Base-by-base conservation (phyloP, 2,329 filamentous ascomycete species). In the Aspergillus phoenicis region DNA sequence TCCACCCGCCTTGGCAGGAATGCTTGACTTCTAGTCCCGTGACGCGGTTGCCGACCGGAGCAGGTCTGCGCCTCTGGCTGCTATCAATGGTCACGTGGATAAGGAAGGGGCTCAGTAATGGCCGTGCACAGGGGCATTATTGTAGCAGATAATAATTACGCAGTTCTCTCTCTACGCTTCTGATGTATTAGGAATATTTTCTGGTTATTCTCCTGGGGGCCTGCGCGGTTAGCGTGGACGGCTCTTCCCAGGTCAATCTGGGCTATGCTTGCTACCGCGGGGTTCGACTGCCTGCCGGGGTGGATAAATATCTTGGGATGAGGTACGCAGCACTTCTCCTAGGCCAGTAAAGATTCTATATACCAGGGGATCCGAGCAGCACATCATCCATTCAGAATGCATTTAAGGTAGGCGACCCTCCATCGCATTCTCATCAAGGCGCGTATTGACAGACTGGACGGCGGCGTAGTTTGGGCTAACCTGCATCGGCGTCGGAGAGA, bases 271-370 rank as follows among this genome's bases (percentile, higher is more conserved):
- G 79, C 28, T 91, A 91, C 68, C 73, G 80, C 53, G 89, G 89
- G 8, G 74, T 77, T 2, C 67, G 77, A 1, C 76, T 82, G 1
- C 62, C 70, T 1, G 83, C 83, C 64, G 87, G 86, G 1, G 77
- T 91, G 41, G 85, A 83, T 3, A 81, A 88, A 71, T 92, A 88
- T 87, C 81, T 90, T 7, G 89, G 89, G 0, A 84, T 93, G 62
- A 83, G 88, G 49, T 93, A 86, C 75, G 89, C 89, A 0, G 85
- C 87, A 2, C 80, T 89, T 3, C 89, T 89, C 0, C 56, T 88
- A 1, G 87, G 85, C 2, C 66, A 84, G 7, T 68, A 89, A 56
- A 81, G 89, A 39, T 92, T 91, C 66, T 77, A 80, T 56, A 84
- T 85, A 11, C 88, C 90, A 0, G 76, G 82, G 66, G 86, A 89